Evolutionary conservation across 179 eudicot genomes (phyloP), one percentile per base, ranked within the genome.

Genomic region (Beta macrorhiza): DNA sequence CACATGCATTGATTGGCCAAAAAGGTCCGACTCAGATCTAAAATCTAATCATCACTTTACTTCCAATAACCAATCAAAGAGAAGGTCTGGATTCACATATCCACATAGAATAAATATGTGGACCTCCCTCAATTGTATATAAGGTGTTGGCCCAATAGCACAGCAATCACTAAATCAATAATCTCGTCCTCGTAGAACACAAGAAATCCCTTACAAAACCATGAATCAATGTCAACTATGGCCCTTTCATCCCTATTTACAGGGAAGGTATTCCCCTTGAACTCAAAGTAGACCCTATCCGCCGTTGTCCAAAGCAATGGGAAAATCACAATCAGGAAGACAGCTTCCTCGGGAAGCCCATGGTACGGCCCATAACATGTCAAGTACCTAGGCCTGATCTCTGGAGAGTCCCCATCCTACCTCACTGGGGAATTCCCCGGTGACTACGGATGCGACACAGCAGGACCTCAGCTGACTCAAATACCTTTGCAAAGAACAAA

Each of bases 391-490:
- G 79, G 79, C 20, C 79, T 44, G 13, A 47, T 45, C 79, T 76
- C 79, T 44, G 79, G 71, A n/a, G 80, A 77, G 51, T 20, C 71
- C 20, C 82, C 73, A 63, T 51, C 56, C 4, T 72, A 73, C 64
- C 82, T 80, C 72, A 62, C 53, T 17, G 72, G 78, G 11, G 72
- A 72, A 37, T 73, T 62, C 82, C 78, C 82, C 12, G 73, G 64
- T 73, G 82, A 63, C 65, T 74, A 74, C 45, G 73, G 74, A 32
- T 74, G 67, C 47, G 47, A 53, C 62, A 80, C 78, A 32, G 64
- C 78, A 5, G 73, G 78, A 11, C 32, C 64, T 51, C 62, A 52
- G 74, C 78, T 53, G 72, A 73, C 67, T 64, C 71, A 14, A 72
- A 64, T 5, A 73, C 73, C 52, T 80, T 37, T 12, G 22, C 74